Base-by-base conservation (phyloP, 176 grass and related monocot genomes). In the Raddia guianensis region DNA sequence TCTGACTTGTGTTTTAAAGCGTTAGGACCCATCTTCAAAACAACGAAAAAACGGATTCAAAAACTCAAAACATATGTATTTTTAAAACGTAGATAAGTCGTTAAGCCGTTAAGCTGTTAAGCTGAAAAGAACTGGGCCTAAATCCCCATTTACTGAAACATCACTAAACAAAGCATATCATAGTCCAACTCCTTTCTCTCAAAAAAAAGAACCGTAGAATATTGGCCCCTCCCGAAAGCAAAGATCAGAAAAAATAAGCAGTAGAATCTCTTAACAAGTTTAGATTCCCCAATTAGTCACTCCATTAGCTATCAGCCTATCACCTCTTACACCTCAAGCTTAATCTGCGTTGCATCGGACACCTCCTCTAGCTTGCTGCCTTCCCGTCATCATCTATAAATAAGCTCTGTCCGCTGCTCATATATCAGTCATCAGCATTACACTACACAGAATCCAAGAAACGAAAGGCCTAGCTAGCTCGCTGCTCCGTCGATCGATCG, bases 181-280 rank as follows among this genome's bases (percentile, higher is more conserved):
- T 40, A 40, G 52, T 16, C 15, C 2, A 7, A 65, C 12, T 65
- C 15, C 16, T 15, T 66, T 5, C 1, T 20, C 3, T 21, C 19
- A 45, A 56, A 12, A 56, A 12, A 44, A 74, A 42, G 13, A 62
- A 62, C 48, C 12, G 9, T 45, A 56, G 49, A 62, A 82, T 72
- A 40, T 13, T 76, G 85, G 34, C 65, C 65, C 72, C 12, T 63
- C 48, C 57, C 37, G 13, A 72, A 77, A 72, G 85, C 66, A 77
- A 87, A 77, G 56, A 48, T 74, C 50, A 49, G 1, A 4, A 82
- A 82, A 40, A 40, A 3, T 40, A 72, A 63, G 55, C 37, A 37
- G 15, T 44, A 75, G 47, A 72, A 64, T 27, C 7, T 83, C 66
- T 45, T 0, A 32, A 13, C 46, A 54, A 72, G 72, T 10, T 42